Evolutionary conservation across 306 rosid species (phyloP).

Genomic region (Trichosanthes cucumerina): DNA sequence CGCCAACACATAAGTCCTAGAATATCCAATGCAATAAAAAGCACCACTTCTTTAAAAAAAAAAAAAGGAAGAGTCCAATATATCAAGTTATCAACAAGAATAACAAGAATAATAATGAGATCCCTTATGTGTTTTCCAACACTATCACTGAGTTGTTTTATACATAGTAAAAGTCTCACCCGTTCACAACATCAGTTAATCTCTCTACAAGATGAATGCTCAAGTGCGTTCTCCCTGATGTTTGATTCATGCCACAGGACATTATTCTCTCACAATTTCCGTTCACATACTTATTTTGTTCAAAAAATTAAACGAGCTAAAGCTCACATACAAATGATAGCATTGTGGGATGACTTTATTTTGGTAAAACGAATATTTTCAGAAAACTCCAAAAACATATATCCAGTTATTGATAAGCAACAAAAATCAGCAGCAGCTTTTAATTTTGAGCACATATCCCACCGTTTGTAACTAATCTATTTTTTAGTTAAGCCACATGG

Average conservation of each 20-base stretch:
- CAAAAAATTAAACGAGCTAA: not conserved
- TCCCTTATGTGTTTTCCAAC: not conserved
- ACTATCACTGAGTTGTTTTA: not conserved
- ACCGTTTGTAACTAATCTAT: not conserved
- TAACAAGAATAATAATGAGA: not conserved
- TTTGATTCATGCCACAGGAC: not conserved
- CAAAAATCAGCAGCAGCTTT: not conserved
- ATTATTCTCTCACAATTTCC: not conserved
- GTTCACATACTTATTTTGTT: not conserved
- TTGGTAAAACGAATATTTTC: not conserved
- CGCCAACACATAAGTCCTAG: not conserved
- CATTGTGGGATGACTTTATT: not conserved
- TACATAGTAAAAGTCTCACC: not conserved
- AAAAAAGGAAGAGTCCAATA: too few species aligned
- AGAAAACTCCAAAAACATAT: not conserved
- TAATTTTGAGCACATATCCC: not conserved
- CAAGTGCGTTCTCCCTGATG: not conserved
- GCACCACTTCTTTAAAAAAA: too few species aligned
- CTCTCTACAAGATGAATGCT: not conserved
- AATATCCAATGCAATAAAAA: not conserved
- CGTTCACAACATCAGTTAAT: not conserved
- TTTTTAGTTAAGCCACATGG: not conserved
- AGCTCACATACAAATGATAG: not conserved
- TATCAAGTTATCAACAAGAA: not conserved
- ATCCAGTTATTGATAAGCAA: not conserved